These are phyloP conservation scores for Globisporangium polare DNA, from an alignment of 352 stramenopile genomes.

Conservation along the genomic window DNA sequence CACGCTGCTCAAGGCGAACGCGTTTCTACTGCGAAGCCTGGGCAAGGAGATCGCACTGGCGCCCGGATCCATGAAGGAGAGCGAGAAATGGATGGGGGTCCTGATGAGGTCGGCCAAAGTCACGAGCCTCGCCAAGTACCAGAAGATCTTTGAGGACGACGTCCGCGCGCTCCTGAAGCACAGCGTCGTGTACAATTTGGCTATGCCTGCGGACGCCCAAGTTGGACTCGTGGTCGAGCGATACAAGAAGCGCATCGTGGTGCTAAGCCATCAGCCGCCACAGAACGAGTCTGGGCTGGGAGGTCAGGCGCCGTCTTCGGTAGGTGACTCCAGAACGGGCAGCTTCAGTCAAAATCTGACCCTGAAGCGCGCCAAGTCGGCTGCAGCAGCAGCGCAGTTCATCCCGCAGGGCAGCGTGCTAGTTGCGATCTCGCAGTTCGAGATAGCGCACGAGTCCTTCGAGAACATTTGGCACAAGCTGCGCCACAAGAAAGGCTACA, in stretches of 20 bases:
- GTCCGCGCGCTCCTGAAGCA: slow-evolving; percentile 33
- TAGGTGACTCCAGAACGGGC: neutral
- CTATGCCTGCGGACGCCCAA: slow-evolving; percentile 20
- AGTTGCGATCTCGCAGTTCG: slow-evolving; percentile 48
- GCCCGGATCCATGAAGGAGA: slow-evolving; percentile 29
- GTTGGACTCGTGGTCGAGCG: slow-evolving; percentile 50
- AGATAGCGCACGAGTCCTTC: slow-evolving; percentile 62
- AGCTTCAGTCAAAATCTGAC: neutral
- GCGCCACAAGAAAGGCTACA: slow-evolving; percentile 47
- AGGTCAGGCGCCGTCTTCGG: neutral
- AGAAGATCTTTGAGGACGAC: slow-evolving; percentile 54
- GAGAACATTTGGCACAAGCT: slow-evolving; percentile 70
- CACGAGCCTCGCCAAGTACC: slow-evolving; percentile 26
- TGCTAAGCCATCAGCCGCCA: slow-evolving; percentile 41
- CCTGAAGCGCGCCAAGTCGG: slow-evolving; percentile 6
- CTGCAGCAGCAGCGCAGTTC: slow-evolving; percentile 4
- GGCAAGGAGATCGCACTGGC: slow-evolving; percentile 41
- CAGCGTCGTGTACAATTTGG: slow-evolving; percentile 51
- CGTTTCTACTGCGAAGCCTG: slow-evolving; percentile 24
- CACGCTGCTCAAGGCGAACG: slow-evolving; percentile 47
- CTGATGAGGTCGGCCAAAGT: slow-evolving; percentile 26
- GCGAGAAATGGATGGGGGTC: slow-evolving; percentile 42
- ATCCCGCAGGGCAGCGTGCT: slow-evolving; percentile 58
- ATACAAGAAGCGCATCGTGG: slow-evolving; percentile 56
- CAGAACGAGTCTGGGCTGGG: neutral